Base-by-base conservation (phyloP, 345 rosid species). In the Reutealis trisperma region DNA sequence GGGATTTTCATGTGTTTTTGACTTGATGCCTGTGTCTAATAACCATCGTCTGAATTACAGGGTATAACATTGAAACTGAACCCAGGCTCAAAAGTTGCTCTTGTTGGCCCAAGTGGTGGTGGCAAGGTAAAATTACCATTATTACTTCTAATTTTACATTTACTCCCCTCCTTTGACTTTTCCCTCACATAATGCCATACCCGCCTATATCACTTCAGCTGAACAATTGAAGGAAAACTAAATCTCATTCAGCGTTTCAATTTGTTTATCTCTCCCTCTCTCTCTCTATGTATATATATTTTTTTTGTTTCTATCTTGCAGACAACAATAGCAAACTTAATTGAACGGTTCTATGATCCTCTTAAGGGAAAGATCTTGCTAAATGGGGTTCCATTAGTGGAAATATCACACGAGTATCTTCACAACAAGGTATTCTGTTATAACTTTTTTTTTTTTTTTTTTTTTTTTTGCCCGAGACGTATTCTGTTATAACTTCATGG, bases 61-160 rank as follows among this genome's bases (percentile, higher is more conserved):
- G 98, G 99, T 54, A 91, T 93, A 87, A 80, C 94, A 44, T 83
- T 92, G 81, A 93, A 92, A 84, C 83, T 95, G 83, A 84, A 83
- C 59, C 92, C 98, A 41, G 97, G 93, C 77, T 88, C 97, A 51
- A 95, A 93, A 87, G 88, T 90, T 73, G 99, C 99, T 27, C 96
- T 93, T 49, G 99, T 95, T 32, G 99, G 99, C 76, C 99, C 96
- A 62, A 95, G 98, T 74, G 99, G 99, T 73, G 99, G 99, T 16
- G 99, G 99, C 77, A 95, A 95, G 84, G 97, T 95, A 88, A 83
- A 34, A 74, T 74, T 74, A 5, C 47, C 47, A 4, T 49, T 5
- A 19, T 67, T 66, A 22, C 52, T 73, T 59, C 47, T 78, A 25
- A 55, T 64, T 42, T 65, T 57, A 18, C 47, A 11, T 64, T 21